Percentiles rank a stretch among this genome's conserved stretches.
These are phyloP conservation scores for Lanzia echinophila DNA, from an alignment of 2,329 filamentous ascomycete species.

Conservation along the genomic window DNA sequence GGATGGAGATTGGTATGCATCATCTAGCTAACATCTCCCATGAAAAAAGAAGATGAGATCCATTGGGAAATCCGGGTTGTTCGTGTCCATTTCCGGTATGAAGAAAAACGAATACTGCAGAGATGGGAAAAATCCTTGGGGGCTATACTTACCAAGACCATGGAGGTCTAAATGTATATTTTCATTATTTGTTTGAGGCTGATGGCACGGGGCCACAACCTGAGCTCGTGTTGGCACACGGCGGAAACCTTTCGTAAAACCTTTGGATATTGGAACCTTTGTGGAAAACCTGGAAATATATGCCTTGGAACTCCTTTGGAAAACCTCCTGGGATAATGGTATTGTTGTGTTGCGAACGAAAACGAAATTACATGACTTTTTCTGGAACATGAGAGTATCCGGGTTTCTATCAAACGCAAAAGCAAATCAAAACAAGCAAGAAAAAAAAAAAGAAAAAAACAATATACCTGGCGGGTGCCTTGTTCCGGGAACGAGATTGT, in stretches of 20 bases:
- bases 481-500: slow-evolving; percentile 24
- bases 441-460: slow-evolving; percentile 18
- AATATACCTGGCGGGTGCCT: slow-evolving; percentile 31
- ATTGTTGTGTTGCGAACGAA: slow-evolving; percentile 13
- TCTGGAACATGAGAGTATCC: slow-evolving; percentile 23
- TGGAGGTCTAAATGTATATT: slow-evolving; percentile 4
- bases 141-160: slow-evolving; percentile 7
- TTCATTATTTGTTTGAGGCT: slow-evolving; percentile 8
- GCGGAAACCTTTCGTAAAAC: neutral
- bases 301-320: slow-evolving; percentile 7
- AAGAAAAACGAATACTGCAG: slow-evolving; percentile 1
- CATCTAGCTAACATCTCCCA: neutral
- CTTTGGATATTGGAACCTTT: neutral
- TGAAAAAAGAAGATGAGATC: neutral
- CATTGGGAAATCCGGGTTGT: neutral
- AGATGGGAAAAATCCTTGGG: neutral
- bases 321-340: slow-evolving; percentile 6
- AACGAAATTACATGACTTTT: slow-evolving; percentile 25
- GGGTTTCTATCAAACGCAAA: slow-evolving; percentile 11
- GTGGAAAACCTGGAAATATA: neutral
- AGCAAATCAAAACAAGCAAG: slow-evolving; percentile 15
- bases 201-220: neutral
- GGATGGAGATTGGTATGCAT: neutral
- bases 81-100: neutral
- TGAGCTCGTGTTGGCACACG: slow-evolving; percentile 4